These are phyloP conservation scores for Spergularia bocconei DNA, from an alignment of 148 eudicot species.

Conservation along the genomic window DNA sequence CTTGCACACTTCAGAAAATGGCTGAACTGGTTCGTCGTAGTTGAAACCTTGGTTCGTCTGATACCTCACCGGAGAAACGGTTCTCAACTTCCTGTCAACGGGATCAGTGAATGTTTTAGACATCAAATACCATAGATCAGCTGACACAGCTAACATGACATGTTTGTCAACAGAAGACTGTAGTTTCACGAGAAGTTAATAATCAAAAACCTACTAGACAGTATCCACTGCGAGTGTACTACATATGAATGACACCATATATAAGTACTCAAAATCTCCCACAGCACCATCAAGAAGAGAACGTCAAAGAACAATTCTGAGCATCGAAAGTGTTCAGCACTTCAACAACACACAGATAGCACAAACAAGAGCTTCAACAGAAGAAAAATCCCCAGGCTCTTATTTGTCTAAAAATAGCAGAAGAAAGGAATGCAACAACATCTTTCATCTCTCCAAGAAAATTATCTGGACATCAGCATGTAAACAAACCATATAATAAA, in stretches of 20 bases:
- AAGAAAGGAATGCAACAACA: not conserved
- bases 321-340: not conserved
- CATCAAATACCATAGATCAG: not conserved
- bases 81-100: slow-evolving; percentile 45
- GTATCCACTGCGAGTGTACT: too few species aligned
- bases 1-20: slow-evolving; percentile 27
- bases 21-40: slow-evolving; percentile 64
- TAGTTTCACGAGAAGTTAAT: not conserved
- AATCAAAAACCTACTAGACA: too few species aligned
- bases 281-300: too few species aligned
- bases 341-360: not conserved
- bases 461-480: too few species aligned
- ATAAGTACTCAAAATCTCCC: too few species aligned
- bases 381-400: not conserved
- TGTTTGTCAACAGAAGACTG: not conserved
- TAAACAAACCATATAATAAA: too few species aligned
- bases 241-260: too few species aligned
- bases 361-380: not conserved
- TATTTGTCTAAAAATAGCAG: not conserved
- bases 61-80: slow-evolving; percentile 17
- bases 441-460: too few species aligned
- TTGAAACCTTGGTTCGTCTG: slow-evolving; percentile 51
- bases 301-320: too few species aligned
- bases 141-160: not conserved
- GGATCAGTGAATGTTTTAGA: not conserved